These are phyloP conservation scores for Fusarium agapanthi DNA, from an alignment of 2,329 filamentous ascomycete species.

Conservation along the genomic window DNA sequence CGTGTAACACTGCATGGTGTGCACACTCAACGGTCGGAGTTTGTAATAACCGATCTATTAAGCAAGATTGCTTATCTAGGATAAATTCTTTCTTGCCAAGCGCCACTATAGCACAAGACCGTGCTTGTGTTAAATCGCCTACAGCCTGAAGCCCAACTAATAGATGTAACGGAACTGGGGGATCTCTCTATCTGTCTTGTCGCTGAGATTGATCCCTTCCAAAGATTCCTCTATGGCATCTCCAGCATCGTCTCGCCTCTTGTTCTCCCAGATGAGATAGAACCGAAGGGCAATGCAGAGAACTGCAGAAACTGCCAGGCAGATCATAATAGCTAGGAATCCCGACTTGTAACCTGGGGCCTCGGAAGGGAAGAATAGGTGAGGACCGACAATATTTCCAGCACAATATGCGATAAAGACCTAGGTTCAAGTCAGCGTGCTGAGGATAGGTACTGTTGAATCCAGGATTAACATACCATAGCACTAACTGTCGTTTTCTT, in stretches of 20 bases:
- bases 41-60: background rate
- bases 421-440: background rate
- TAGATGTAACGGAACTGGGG: background rate
- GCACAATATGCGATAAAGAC: background rate
- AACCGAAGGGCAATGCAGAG: background rate
- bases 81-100: background rate
- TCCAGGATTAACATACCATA: background rate
- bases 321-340: background rate
- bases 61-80: too few relatives aligned
- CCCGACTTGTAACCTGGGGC: background rate
- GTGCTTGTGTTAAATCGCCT: fast-evolving
- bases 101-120: fast-evolving
- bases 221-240: background rate
- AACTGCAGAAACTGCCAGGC: background rate
- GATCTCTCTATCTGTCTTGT: background rate
- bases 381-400: background rate
- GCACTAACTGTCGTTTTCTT: background rate
- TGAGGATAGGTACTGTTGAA: fast-evolving
- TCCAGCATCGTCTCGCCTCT: background rate
- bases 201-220: background rate
- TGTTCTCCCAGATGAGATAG: background rate
- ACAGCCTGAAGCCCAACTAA: background rate
- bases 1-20: background rate
- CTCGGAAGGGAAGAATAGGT: background rate
- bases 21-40: background rate